These are phyloP conservation scores for Mucor velutinosus DNA, from an alignment of 371 early-diverging fungal species.

Conservation along the genomic window DNA sequence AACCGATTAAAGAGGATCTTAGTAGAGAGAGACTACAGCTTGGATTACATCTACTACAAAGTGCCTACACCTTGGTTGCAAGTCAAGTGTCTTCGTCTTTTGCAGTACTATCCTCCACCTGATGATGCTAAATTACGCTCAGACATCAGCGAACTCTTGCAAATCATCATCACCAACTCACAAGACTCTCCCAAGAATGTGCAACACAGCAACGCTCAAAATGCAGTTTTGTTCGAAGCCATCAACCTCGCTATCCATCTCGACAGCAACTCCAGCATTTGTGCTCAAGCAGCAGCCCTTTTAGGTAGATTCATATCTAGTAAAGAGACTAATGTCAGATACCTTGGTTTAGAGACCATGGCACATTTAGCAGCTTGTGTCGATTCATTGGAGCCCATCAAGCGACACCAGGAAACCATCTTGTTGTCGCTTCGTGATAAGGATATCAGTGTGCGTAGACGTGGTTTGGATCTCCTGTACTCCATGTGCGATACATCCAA, in stretches of 20 bases:
- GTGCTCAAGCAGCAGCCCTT: constrained; percentile 79
- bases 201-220: constrained; percentile 97
- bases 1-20: constrained; percentile 83
- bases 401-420: constrained; percentile 88
- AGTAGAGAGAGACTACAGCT: constrained; percentile 80
- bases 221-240: constrained; percentile 95
- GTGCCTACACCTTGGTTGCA: constrained; percentile 98
- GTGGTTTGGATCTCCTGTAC: constrained; percentile 95
- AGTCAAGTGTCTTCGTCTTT: constrained; percentile 88
- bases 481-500: constrained; percentile 94
- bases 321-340: constrained; percentile 95
- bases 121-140: constrained; percentile 64
- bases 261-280: constrained; percentile 85
- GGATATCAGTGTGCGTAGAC: constrained; percentile 93
- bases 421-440: constrained; percentile 90
- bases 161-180: constrained; percentile 81
- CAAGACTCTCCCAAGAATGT: constrained; percentile 91
- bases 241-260: constrained; percentile 93
- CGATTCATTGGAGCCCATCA: constrained; percentile 83
- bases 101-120: constrained; percentile 94
- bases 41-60: constrained; percentile 95
- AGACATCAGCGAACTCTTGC: constrained; percentile 70
- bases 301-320: constrained; percentile 89
- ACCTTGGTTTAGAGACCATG: constrained; percentile 96
- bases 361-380: constrained; percentile 91